Conservation (phyloP, 768 basidiomycete species). For the Naganishia onofrii region DNA sequence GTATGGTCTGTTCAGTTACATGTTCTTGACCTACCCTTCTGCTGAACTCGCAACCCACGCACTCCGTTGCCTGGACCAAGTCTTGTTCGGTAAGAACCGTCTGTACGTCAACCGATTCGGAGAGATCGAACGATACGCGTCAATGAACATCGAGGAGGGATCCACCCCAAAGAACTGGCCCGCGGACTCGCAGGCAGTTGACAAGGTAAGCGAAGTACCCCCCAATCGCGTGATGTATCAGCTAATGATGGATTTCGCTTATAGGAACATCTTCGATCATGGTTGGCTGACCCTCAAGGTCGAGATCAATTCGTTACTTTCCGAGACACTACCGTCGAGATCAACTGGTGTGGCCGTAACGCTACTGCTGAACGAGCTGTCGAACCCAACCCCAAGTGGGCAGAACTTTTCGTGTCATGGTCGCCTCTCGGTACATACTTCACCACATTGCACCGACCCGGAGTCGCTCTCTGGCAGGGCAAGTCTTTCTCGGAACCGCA, state of each 20-base stretch:
- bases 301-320: conserved; percentile 96
- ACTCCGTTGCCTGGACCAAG: conserved; percentile 49
- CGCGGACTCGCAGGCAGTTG: conserved; percentile 38
- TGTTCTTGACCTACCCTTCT: conserved; percentile 60
- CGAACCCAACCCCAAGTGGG: conserved; percentile 60
- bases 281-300: conserved; percentile 87
- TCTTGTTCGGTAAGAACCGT: conserved; percentile 78
- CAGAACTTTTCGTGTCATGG: conserved; percentile 94
- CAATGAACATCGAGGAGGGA: conserved; percentile 55
- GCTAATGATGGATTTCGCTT: neutral
- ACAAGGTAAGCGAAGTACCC: neutral
- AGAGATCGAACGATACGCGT: conserved; percentile 78
- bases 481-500: conserved; percentile 64
- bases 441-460: conserved; percentile 88
- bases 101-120: conserved; percentile 83
- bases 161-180: conserved; percentile 48
- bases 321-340: conserved; percentile 81
- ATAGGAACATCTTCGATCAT: conserved; percentile 93
- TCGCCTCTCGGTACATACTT: conserved; percentile 94
- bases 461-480: conserved; percentile 94
- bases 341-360: conserved; percentile 89
- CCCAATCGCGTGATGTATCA: neutral
- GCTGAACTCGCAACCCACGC: conserved; percentile 50
- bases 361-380: conserved; percentile 51
- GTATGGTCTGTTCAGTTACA: conserved; percentile 60